Evolutionary conservation across 306 rosid species (phyloP).

Genomic region (Hippophae rhamnoides): DNA sequence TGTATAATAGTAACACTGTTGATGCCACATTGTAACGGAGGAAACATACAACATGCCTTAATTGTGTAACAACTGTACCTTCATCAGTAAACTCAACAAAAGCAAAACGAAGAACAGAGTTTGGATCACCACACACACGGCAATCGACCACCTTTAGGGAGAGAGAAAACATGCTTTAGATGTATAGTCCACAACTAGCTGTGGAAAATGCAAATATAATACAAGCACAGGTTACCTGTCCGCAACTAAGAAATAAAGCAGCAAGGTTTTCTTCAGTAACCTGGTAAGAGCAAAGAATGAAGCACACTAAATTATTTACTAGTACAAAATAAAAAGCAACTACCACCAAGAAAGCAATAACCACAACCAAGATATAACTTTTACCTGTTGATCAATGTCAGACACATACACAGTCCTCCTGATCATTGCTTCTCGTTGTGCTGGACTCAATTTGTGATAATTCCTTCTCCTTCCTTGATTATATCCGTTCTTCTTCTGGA

Average conservation of each 20-base stretch:
- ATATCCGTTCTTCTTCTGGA: slow-evolving; percentile 81
- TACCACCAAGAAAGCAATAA: slow-evolving; percentile 1
- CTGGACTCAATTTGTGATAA: slow-evolving; percentile 52
- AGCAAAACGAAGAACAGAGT: slow-evolving; percentile 93
- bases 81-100: slow-evolving; percentile 94
- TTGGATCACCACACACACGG: slow-evolving; percentile 97
- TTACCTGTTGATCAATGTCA: slow-evolving; percentile 91
- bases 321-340: slow-evolving; percentile 5
- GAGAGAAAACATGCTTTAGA: slow-evolving; percentile 14
- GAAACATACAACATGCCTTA: slow-evolving; percentile 8
- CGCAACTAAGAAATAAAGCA: slow-evolving; percentile 81
- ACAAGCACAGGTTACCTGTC: slow-evolving; percentile 52
- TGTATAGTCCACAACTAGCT: slow-evolving; percentile 18
- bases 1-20: slow-evolving; percentile 11
- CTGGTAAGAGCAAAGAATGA: slow-evolving; percentile 31
- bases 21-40: slow-evolving; percentile 13
- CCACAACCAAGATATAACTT: slow-evolving; percentile 5
- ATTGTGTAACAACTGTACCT: slow-evolving; percentile 31
- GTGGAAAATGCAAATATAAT: slow-evolving; percentile 1
- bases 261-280: slow-evolving; percentile 99
- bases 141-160: slow-evolving; percentile 79
- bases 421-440: slow-evolving; percentile 81
- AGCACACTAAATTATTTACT: slow-evolving; percentile 7
- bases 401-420: slow-evolving; percentile 96
- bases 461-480: slow-evolving; percentile 67